These are phyloP conservation scores for Tirmania nivea DNA, from an alignment of 495 filamentous ascomycete species.

Conservation along the genomic window DNA sequence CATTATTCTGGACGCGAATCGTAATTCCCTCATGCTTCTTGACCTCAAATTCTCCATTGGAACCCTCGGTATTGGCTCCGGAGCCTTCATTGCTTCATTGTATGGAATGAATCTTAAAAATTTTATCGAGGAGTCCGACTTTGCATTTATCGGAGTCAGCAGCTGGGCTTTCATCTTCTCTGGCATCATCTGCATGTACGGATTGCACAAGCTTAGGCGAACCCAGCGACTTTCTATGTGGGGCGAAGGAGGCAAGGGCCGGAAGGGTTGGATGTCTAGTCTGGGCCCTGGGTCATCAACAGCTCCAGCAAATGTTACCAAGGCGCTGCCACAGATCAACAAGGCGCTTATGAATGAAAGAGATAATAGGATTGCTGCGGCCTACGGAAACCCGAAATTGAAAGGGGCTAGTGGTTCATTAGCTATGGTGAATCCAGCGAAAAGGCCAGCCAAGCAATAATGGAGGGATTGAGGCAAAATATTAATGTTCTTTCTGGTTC, in stretches of 20 bases:
- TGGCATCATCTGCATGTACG: slow-evolving; percentile 53
- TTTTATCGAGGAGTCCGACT: slow-evolving; percentile 88
- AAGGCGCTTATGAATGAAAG: background rate
- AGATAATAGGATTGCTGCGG: background rate
- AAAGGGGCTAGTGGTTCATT: background rate
- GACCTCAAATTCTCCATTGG: slow-evolving; percentile 93
- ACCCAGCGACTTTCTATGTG: slow-evolving; percentile 85
- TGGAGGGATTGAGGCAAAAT: too few relatives aligned
- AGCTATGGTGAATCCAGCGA: too few relatives aligned
- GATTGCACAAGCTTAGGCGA: slow-evolving; percentile 57
- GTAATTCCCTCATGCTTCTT: slow-evolving; percentile 93
- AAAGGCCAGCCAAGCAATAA: too few relatives aligned
- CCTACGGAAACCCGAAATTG: background rate
- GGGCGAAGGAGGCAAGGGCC: slow-evolving; percentile 17
- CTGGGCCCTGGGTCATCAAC: background rate
- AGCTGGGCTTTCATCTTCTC: slow-evolving; percentile 48
- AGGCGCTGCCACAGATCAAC: background rate
- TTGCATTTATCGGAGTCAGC: slow-evolving; percentile 63
- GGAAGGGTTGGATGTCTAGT: slow-evolving; percentile 15
- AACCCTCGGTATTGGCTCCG: slow-evolving; percentile 74
- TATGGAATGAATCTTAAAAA: slow-evolving; percentile 99
- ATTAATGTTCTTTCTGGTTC: too few relatives aligned
- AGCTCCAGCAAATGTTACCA: too few relatives aligned
- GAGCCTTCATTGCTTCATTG: slow-evolving; percentile 84
- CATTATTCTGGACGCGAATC: slow-evolving; percentile 93